phyloP scores from a whole-genome alignment of 2,329 filamentous ascomycete species.

The Fusarium neocosmosporiellum region DNA sequence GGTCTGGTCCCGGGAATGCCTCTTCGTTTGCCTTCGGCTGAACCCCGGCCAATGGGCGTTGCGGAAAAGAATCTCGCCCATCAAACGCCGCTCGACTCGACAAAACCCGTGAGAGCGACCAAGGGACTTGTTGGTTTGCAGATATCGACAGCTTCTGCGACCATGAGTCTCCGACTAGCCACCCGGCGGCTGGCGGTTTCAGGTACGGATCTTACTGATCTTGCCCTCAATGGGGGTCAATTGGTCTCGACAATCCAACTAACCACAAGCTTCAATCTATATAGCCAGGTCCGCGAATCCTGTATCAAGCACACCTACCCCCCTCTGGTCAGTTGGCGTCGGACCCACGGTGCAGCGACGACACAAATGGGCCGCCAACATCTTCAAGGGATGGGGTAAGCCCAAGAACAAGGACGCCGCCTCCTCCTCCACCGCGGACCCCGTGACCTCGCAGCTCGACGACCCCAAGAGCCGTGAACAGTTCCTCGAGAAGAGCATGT shows the following conservation, averaged over 20 bases:
- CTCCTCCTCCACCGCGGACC: slow-evolving; percentile 40
- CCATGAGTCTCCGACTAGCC: slow-evolving; percentile 75
- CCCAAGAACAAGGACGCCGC: slow-evolving; percentile 47
- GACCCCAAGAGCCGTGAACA: slow-evolving; percentile 55
- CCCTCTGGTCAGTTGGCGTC: slow-evolving; percentile 27
- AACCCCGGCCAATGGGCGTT: slow-evolving; percentile 36
- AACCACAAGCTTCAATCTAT: slow-evolving; percentile 13
- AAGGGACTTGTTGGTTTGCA: slow-evolving; percentile 37
- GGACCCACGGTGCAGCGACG: slow-evolving; percentile 49
- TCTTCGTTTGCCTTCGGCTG: slow-evolving; percentile 26
- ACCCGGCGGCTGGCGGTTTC: slow-evolving; percentile 69
- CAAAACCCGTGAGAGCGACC: slow-evolving; percentile 27
- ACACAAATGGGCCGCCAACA: slow-evolving; percentile 56
- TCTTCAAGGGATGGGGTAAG: slow-evolving; percentile 53
- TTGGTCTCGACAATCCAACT: slow-evolving; percentile 29
- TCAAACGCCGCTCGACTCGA: slow-evolving; percentile 22
- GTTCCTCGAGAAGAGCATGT: slow-evolving; percentile 54
- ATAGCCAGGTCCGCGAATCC: slow-evolving; percentile 39
- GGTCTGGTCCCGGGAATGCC: slow-evolving; percentile 25
- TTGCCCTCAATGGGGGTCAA: slow-evolving; percentile 20
- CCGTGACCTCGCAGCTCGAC: slow-evolving; percentile 51
- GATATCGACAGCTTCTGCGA: slow-evolving; percentile 34
- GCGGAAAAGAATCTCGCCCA: slow-evolving; percentile 44
- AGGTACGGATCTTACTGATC: slow-evolving; percentile 58
- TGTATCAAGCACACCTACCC: slow-evolving; percentile 27